Percentiles rank a stretch among this genome's conserved stretches.
Evolutionary conservation across 345 rosid species (phyloP).

Genomic region (Eucalyptus guilfoylei): DNA sequence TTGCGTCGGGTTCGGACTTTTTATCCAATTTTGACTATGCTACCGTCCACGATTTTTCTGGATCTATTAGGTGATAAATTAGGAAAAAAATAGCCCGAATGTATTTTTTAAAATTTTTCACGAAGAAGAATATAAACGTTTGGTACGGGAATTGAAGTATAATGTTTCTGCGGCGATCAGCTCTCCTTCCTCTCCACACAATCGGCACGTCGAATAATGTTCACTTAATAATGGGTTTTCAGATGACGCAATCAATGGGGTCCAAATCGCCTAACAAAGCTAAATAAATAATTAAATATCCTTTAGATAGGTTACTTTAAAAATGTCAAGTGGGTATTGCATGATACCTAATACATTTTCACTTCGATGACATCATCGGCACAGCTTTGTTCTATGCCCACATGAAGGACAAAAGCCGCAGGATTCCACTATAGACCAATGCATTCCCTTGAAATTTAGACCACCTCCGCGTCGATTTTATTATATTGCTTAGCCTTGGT

Average conservation of each 20-base stretch:
- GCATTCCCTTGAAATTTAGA: background rate
- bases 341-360: background rate
- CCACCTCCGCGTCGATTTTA: background rate
- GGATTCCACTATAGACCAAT: background rate
- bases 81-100: background rate
- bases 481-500: background rate
- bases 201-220: background rate
- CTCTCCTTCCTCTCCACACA: background rate
- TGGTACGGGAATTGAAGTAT: background rate
- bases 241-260: background rate
- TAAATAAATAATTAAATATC: background rate
- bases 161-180: background rate
- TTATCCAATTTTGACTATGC: background rate
- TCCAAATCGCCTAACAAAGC: background rate
- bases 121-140: background rate
- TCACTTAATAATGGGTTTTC: background rate
- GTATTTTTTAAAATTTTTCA: background rate
- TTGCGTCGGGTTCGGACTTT: background rate
- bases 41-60: background rate
- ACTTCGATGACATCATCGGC: background rate
- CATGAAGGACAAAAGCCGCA: background rate
- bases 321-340: background rate
- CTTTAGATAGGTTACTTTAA: background rate
- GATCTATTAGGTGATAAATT: background rate
- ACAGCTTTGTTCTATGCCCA: background rate